Conservation (phyloP, 306 rosid species). For the Fragaria ananassa region DNA sequence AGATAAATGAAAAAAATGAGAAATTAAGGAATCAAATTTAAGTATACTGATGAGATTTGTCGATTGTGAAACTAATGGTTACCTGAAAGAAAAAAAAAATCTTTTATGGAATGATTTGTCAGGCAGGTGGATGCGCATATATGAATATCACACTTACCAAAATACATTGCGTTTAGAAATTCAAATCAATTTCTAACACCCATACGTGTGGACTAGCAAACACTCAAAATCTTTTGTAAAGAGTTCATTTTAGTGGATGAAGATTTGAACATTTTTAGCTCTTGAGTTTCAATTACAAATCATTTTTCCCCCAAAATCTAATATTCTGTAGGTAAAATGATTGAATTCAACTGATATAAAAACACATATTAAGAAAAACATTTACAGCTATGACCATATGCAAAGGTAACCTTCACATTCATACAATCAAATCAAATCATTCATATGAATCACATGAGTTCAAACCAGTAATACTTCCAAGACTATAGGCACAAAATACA, state of each 20-base stretch:
- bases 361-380: neutral
- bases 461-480: neutral
- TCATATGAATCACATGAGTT: neutral
- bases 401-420: neutral
- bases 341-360: neutral
- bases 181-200: neutral
- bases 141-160: neutral
- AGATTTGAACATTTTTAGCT: neutral
- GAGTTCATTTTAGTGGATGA: neutral
- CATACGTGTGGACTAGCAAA: rapidly evolving
- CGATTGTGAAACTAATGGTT: neutral
- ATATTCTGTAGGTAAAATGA: neutral
- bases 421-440: neutral
- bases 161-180: neutral
- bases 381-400: neutral
- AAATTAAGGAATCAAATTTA: neutral
- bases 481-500: neutral
- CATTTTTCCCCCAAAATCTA: neutral
- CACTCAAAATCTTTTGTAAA: neutral
- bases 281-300: neutral
- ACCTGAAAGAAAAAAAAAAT: too few relatives aligned
- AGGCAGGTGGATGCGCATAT: neutral
- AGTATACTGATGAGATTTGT: neutral
- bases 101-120: neutral
- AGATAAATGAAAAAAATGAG: neutral